Evolutionary conservation across 2,329 filamentous ascomycete species (phyloP).

Genomic region (Sphaerulina populicola): DNA sequence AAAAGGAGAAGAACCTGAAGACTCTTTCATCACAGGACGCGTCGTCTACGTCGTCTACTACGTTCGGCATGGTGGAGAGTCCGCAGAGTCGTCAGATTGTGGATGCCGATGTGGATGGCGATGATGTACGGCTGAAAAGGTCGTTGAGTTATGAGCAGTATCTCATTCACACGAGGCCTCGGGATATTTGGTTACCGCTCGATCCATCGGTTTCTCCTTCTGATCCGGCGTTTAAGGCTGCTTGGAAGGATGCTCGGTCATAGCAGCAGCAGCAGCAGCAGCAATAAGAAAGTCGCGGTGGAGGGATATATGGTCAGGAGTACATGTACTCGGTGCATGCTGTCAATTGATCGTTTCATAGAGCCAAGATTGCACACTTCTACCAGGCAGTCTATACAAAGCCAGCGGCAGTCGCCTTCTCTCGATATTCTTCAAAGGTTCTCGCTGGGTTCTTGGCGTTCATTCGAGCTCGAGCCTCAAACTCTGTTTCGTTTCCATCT

Average conservation of each 20-base stretch:
- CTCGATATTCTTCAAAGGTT: conserved; percentile 43
- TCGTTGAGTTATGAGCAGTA: conserved; percentile 2
- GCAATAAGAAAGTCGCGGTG: too few species aligned
- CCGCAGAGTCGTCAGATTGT: too few species aligned
- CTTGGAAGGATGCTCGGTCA: not conserved
- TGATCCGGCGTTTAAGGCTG: conserved; percentile 3
- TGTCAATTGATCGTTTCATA: too few species aligned
- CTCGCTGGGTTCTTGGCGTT: conserved; percentile 28
- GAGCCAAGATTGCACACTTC: not conserved
- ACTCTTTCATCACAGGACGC: not conserved
- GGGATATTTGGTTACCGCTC: conserved; percentile 3
- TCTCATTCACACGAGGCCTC: not conserved
- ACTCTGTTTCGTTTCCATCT: conserved; percentile 24
- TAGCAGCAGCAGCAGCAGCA: too few species aligned
- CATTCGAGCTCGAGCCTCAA: conserved; percentile 24
- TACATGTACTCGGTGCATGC: too few species aligned
- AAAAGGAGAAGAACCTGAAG: not conserved
- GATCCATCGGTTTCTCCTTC: conserved; percentile 5
- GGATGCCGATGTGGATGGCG: not conserved
- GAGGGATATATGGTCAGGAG: too few species aligned
- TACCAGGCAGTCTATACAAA: conserved; percentile 17
- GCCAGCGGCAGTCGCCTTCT: conserved; percentile 34
- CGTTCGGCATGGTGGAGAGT: not conserved
- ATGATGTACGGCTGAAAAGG: not conserved
- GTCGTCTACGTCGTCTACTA: not conserved